A percentile compares a stretch with the other conserved stretches of the same genome.
phyloP scores from a whole-genome alignment of 306 rosid genomes.

The Quercus wislizeni region DNA sequence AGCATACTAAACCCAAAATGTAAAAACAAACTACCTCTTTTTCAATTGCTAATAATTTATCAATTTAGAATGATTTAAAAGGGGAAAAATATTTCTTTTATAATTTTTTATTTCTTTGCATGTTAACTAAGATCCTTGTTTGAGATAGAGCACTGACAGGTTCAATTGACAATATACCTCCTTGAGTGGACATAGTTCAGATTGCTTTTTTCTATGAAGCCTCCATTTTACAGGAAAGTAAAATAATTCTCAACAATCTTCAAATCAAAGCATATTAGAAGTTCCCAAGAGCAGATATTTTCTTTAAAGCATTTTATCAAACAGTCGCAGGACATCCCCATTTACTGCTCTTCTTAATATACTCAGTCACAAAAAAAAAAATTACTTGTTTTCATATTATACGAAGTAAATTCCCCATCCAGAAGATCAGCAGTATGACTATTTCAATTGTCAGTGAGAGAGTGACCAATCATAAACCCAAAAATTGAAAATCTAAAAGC shows the following conservation, averaged over 20 bases:
- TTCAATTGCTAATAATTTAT: no score
- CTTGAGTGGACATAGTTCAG: background rate
- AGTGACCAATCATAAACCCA: background rate
- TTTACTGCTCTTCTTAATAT: background rate
- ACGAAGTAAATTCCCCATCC: background rate
- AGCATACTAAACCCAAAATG: no score
- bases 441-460: background rate
- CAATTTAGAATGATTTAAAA: no score
- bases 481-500: background rate
- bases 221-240: background rate
- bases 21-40: no score
- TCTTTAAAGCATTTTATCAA: slow-evolving; percentile 39
- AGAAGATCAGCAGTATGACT: background rate
- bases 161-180: background rate
- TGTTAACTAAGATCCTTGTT: no score
- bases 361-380: background rate
- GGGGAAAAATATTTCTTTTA: no score
- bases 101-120: no score
- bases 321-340: slow-evolving; percentile 35
- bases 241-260: background rate
- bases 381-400: background rate
- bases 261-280: background rate
- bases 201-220: background rate
- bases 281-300: background rate
- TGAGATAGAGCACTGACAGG: background rate